These are phyloP conservation scores for Venturia pyrina DNA, from an alignment of 2,329 filamentous ascomycete genomes.

Conservation along the genomic window DNA sequence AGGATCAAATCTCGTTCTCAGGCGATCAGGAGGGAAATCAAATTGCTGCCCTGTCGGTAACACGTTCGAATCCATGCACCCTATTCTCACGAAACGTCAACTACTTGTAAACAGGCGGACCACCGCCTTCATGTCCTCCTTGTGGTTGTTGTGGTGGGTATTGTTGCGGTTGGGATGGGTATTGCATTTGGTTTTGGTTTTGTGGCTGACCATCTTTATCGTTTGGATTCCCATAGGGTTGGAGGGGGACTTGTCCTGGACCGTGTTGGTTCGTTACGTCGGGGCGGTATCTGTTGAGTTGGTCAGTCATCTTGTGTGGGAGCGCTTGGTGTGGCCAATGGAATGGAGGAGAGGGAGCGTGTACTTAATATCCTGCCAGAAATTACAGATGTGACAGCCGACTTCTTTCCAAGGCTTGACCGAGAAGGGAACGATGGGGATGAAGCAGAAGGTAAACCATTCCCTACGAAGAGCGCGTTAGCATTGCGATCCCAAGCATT, in stretches of 20 bases:
- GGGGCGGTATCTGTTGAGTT: slow-evolving; percentile 8
- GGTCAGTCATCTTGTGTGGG: background rate
- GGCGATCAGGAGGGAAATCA: background rate
- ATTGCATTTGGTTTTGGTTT: background rate
- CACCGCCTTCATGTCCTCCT: background rate
- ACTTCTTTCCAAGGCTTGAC: slow-evolving; percentile 47
- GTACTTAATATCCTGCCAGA: slow-evolving; percentile 49
- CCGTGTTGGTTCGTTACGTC: slow-evolving; percentile 11
- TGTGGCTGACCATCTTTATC: background rate
- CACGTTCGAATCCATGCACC: background rate
- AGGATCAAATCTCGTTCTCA: background rate
- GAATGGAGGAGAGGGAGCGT: background rate
- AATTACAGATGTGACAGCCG: slow-evolving; percentile 65
- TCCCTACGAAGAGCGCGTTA: slow-evolving; percentile 22
- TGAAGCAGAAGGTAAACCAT: slow-evolving; percentile 74
- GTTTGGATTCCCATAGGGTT: slow-evolving; percentile 2
- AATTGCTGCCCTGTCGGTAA: background rate
- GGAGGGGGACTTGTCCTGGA: slow-evolving; percentile 1
- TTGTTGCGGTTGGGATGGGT: background rate
- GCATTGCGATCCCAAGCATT: background rate
- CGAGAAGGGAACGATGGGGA: slow-evolving; percentile 63
- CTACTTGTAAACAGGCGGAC: background rate
- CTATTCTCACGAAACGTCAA: background rate
- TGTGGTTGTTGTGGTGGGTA: background rate
- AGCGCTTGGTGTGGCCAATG: no score